Conservation (phyloP, 2,329 filamentous ascomycete genomes). For the Xylaria sp. region DNA sequence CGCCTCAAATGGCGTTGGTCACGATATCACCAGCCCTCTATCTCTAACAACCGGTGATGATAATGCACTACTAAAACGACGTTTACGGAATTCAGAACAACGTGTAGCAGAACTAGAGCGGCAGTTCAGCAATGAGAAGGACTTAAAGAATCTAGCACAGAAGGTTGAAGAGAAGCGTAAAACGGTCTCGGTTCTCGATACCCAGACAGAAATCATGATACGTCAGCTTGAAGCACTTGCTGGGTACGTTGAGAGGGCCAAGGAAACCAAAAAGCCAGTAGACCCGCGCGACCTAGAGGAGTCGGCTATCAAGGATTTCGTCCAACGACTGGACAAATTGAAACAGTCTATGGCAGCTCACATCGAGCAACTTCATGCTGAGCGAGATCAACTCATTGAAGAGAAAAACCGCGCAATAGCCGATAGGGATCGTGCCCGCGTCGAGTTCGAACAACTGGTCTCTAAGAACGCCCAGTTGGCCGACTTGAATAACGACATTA, state of each 20-base stretch:
- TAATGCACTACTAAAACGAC: slow-evolving; percentile 74
- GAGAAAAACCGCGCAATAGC: slow-evolving; percentile 85
- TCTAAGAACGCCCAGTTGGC: slow-evolving; percentile 94
- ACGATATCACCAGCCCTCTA: slow-evolving; percentile 78
- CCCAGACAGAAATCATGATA: slow-evolving; percentile 94
- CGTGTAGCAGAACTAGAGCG: slow-evolving; percentile 86
- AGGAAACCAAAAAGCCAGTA: slow-evolving; percentile 81
- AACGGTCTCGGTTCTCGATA: slow-evolving; percentile 93
- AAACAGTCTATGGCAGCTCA: slow-evolving; percentile 67
- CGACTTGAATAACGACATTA: slow-evolving; percentile 94
- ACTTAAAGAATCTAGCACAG: slow-evolving; percentile 81
- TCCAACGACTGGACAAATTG: slow-evolving; percentile 75
- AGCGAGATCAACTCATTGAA: slow-evolving; percentile 84
- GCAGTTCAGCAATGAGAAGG: slow-evolving; percentile 75
- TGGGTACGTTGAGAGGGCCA: slow-evolving; percentile 86
- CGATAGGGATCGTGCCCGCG: slow-evolving; percentile 90
- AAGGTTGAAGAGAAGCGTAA: slow-evolving; percentile 93
- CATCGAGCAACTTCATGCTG: slow-evolving; percentile 71
- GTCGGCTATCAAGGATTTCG: slow-evolving; percentile 89
- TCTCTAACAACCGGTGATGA: slow-evolving; percentile 72
- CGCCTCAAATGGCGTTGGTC: slow-evolving; percentile 57
- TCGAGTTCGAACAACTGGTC: slow-evolving; percentile 95
- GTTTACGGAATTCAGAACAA: slow-evolving; percentile 84
- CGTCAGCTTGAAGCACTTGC: slow-evolving; percentile 90
- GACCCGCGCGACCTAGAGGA: slow-evolving; percentile 87